Evolutionary conservation across 2,329 filamentous ascomycete genomes (phyloP).

Genomic region (Cladosporium sp.): DNA sequence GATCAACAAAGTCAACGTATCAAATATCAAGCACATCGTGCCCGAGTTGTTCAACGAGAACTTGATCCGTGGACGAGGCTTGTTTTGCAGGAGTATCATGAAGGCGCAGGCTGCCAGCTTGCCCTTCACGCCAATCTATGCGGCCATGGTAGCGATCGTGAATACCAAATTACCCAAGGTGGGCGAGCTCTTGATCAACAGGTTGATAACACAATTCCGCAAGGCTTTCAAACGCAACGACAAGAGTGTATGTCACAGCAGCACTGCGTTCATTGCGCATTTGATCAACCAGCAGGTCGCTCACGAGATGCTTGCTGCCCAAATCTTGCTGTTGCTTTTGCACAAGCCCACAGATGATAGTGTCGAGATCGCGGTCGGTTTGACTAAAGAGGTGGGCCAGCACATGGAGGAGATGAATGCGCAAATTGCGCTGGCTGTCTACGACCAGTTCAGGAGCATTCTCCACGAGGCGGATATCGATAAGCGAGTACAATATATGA

Average conservation of each 20-base stretch:
- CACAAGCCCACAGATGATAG: constrained; percentile 96
- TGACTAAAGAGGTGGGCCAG: constrained; percentile 89
- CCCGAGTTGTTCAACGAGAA: constrained; percentile 96
- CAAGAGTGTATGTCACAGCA: constrained; percentile 89
- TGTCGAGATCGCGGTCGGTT: constrained; percentile 91
- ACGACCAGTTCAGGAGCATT: constrained; percentile 93
- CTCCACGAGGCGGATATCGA: constrained; percentile 96
- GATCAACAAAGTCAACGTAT: constrained; percentile 98
- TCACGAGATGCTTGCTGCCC: constrained; percentile 86
- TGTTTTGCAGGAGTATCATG: constrained; percentile 96
- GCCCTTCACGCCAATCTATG: constrained; percentile 94
- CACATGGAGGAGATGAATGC: constrained; percentile 94
- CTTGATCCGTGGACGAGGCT: constrained; percentile 78
- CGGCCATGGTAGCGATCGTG: constrained; percentile 91
- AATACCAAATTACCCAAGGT: constrained; percentile 96
- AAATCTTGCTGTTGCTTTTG: constrained; percentile 86
- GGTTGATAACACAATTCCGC: constrained; percentile 85
- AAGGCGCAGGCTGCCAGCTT: constrained; percentile 95
- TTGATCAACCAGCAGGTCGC: constrained; percentile 94
- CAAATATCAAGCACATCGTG: constrained; percentile 96
- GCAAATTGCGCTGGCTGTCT: constrained; percentile 81
- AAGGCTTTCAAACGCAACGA: constrained; percentile 96
- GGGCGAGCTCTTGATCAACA: constrained; percentile 80
- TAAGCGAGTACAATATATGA: constrained; percentile 98
- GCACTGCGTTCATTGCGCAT: constrained; percentile 91